Evolutionary conservation across 73 alveolate genomes (phyloP), one percentile per base, ranked within the genome.

Genomic region (Uronychia binucleata): DNA sequence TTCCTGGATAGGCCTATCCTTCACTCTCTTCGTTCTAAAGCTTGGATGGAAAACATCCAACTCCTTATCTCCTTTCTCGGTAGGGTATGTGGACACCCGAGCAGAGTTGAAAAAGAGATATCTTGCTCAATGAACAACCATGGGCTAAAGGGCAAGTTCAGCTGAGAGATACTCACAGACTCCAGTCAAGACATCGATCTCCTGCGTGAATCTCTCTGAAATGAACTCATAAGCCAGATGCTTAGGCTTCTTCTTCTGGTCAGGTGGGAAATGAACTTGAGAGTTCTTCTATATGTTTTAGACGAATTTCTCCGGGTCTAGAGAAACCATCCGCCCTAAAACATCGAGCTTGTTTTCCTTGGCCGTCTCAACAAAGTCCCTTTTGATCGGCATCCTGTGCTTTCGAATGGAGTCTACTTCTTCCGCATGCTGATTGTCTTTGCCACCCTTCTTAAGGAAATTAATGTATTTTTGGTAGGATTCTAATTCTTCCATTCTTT

Each of bases 61-160:
- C 58, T 80, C 93, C 79, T 92, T 88, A 59, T 84, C 83, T 25
- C 95, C 95, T 34, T 79, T 58, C 33, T 88, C 93, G 0, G 97
- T 84, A 19, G 97, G 97, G 33, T 29, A 33, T 0, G 97, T 92
- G 19, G 83, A 28, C 57, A 92, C 19, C 25, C 29, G 26, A 0
- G 92, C 90, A 59, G 57, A 46, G 0, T 34, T 46, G 86, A 82
- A 59, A 75, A 58, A 67, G 31, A 58, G 76, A 26, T 92, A 88
- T 67, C 75, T 77, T 26, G 59, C 27, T 28, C 57, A n/a, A n/a
- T n/a, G n/a, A n/a, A n/a, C n/a, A n/a, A n/a, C n/a, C n/a, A n/a
- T n/a, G 46, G 77, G 26, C 31, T 93, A 58, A 27, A 91, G 57
- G 31, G 57, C 74, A 29, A 94, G 96, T 30, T 84, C 75, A 34